Base-by-base conservation (phyloP, 139 green algal genomes). In the Trebouxia sp. region DNA sequence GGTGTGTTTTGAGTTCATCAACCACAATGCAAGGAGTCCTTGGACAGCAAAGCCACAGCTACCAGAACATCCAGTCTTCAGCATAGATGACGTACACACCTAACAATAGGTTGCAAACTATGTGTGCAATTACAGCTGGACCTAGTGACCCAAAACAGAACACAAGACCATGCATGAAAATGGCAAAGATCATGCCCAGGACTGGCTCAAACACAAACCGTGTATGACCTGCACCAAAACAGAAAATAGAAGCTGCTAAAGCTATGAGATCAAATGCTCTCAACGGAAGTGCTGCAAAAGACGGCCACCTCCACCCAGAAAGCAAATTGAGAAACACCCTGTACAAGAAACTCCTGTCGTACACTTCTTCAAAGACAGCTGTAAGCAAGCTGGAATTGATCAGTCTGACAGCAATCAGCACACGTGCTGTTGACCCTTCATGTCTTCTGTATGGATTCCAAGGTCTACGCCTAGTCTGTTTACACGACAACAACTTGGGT, bases 191-290 rank as follows among this genome's bases (percentile, higher is more conserved):
- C 62, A 72, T 72, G 32, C 62, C 62, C 37, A 72, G 62, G 12
- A 72, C 17, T 2, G 62, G 62, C 37, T 72, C 62, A 72, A 42
- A 72, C 15, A 35, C 35, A 42, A 72, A 72, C 5, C 62, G 24
- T 45, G 62, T 72, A 72, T 72, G 62, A 6, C 62, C 62, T 45
- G 62, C 62, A 11, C 62, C 62, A 72, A 72, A 72, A 35, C 62
- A 72, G 20, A 72, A 9, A 5, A 37, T 72, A 22, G 62, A 22
- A 41, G 32, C 32, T 7, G 62, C 35, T 35, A 72, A 72, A 45
- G 62, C 32, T 2, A 72, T 9, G 20, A 45, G 5, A 2, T 35
- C 35, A 43, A 72, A 11, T 22, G 17, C 32, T 12, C 43, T 45
- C 32, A 72, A 41, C 28, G 62, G 35, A 45, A 72, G 8, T 1